Evolutionary conservation across 2,329 filamentous ascomycete genomes (phyloP), one percentile per base, ranked within the genome.

Genomic region (Fusarium incarnatum): DNA sequence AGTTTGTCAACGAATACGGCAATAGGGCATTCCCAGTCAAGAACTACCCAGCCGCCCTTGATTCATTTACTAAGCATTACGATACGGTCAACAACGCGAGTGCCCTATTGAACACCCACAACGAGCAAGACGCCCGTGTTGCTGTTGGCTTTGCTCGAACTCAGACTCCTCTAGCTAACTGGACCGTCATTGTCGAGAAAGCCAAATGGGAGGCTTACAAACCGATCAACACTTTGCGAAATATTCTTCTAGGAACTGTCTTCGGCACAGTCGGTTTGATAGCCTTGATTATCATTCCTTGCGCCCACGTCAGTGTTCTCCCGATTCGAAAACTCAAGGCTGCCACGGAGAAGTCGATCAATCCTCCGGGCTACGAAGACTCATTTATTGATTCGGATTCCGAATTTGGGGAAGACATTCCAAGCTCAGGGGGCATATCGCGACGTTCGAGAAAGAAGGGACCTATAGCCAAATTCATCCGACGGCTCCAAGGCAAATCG

Each of bases 151-250:
- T 90, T 74, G 92, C 93, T 10, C 85, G 91, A 13, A 89, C 92
- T 0, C 85, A 87, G 56, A 93, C 86, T 8, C 77, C 81, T 1
- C 81, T 97, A 55, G 92, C 92, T 10, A 88, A 95, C 74, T 98
- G 94, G 94, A 89, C 92, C 8, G 82, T 98, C 6, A 74, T 97
- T 4, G 87, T 97, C 1, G 94, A 97, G 77, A 91, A 96, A 78
- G 84, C 88, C 4, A 88, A 89, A 67, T 78, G 78, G 23, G 94
- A 97, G 79, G 93, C 94, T 1, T 94, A 92, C 81, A 83, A 85
- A 10, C 92, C 94, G 0, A 94, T 97, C 60, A 81, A 84, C 28
- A 89, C 88, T 22, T 83, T 97, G n/a, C 89, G 92, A 22, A 90
- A 91, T 49, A 93, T 97, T 53, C 86, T 98, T 3, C 80, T 97